Evolutionary conservation across 805 yeast genomes (phyloP), one percentile per base, ranked within the genome.

Genomic region (Myxozyma monticola): DNA sequence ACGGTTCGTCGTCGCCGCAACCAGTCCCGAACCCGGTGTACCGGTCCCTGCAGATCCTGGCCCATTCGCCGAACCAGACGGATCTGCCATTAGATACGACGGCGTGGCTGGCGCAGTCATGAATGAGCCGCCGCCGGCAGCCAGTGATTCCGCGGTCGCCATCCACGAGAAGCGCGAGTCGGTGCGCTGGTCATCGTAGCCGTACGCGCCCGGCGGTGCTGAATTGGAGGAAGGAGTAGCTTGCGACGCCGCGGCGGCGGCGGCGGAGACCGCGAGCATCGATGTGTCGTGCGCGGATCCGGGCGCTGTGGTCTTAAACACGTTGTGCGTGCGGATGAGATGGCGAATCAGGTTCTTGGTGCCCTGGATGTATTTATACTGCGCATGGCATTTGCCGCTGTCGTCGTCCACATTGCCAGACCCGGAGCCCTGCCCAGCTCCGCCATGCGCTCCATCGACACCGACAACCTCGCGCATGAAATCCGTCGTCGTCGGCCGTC

Each of bases 291-390:
- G n/a, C 9, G 51, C 44, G n/a, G 17, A 15, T 12, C 31, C 38
- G 4, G 42, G 47, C 4, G 57, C 47, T 1, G 57, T 47, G 14
- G 59, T 54, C 49, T 54, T 54, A 37, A 54, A 54, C 6, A 54
- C 42, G 21, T 49, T 37, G 42, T 54, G 59, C 2, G 49, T 42
- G 26, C 54, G 45, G 40, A 54, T 38, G 29, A 54, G 49, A 28
- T 54, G 59, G 2, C 59, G 57, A 21, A 54, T 54, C 48, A 54
- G 42, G 38, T 54, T 54, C 54, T 54, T 54, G 10, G 59, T 54
- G 30, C 59, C 59, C 36, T 54, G 59, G 36, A 41, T 43, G 30
- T 45, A 54, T 40, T 54, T 54, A 49, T 54, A 54, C 44, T 54
- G 57, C 22, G 59, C 48, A 7, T 41, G 30, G 42, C 59, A 54